These are phyloP conservation scores for Amesomyces nigricolor DNA, from an alignment of 2,329 filamentous ascomycete genomes.

Conservation along the genomic window DNA sequence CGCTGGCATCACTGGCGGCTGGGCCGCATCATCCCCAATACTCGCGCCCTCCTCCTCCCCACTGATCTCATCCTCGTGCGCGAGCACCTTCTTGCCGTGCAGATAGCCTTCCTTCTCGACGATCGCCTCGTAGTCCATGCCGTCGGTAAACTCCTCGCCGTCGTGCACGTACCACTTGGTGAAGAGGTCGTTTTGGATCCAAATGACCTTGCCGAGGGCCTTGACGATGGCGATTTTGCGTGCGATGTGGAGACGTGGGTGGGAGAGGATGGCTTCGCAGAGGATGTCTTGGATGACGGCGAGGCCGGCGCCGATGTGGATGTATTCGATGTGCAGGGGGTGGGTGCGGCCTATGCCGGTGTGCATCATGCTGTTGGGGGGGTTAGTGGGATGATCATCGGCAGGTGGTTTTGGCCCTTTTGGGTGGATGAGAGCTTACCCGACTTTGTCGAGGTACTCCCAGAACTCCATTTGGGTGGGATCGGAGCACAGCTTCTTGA, in stretches of 20 bases:
- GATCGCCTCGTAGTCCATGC: slow-evolving; percentile 40
- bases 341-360: slow-evolving; percentile 67
- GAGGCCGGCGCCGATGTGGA: slow-evolving; percentile 68
- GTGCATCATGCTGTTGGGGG: slow-evolving; percentile 59
- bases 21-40: neutral
- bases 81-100: slow-evolving; percentile 55
- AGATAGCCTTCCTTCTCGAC: slow-evolving; percentile 60
- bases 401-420: neutral
- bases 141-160: slow-evolving; percentile 53
- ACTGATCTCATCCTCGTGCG: slow-evolving; percentile 14
- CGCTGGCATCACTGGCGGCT: neutral
- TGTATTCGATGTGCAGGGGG: slow-evolving; percentile 72
- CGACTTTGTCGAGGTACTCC: slow-evolving; percentile 80
- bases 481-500: slow-evolving; percentile 69
- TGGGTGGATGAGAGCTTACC: slow-evolving; percentile 37
- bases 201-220: slow-evolving; percentile 74
- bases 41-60: slow-evolving; percentile 13
- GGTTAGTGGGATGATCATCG: neutral
- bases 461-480: slow-evolving; percentile 72
- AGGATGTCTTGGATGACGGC: slow-evolving; percentile 74
- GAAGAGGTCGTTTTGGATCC: slow-evolving; percentile 84
- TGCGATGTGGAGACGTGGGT: slow-evolving; percentile 60
- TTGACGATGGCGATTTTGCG: slow-evolving; percentile 69
- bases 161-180: slow-evolving; percentile 75
- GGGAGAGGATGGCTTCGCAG: slow-evolving; percentile 67